phyloP scores from a whole-genome alignment of 2,329 filamentous ascomycete genomes.

The Rutstroemia sp. region DNA sequence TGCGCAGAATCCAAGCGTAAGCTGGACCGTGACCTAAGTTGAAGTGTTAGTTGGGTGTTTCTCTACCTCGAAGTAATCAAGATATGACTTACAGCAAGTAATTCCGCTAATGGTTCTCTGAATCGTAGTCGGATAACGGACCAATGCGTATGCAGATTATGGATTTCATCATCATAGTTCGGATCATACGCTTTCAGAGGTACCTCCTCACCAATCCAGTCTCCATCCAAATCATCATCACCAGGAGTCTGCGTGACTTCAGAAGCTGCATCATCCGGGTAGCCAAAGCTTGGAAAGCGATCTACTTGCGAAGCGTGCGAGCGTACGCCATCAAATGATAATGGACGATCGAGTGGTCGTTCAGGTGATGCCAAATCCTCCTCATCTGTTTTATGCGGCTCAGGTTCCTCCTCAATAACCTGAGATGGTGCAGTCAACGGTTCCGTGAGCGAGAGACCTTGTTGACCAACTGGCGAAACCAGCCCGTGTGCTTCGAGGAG shows the following conservation, averaged over 20 bases:
- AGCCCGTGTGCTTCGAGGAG: slow-evolving; percentile 8
- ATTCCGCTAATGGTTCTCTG: slow-evolving; percentile 46
- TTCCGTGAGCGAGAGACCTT: slow-evolving; percentile 1
- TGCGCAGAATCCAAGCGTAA: slow-evolving; percentile 40
- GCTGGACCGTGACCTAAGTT: slow-evolving; percentile 27
- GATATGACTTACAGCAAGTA: slow-evolving; percentile 35
- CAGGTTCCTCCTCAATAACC: slow-evolving; percentile 10
- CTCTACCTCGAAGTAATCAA: too few relatives aligned
- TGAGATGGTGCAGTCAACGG: slow-evolving; percentile 10
- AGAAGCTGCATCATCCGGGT: slow-evolving; percentile 17
- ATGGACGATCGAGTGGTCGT: not conserved
- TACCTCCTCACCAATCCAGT: slow-evolving; percentile 17
- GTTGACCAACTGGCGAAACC: slow-evolving; percentile 2
- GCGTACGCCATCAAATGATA: not conserved
- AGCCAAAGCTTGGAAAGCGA: slow-evolving; percentile 7
- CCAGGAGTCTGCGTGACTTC: slow-evolving; percentile 16
- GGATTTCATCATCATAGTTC: slow-evolving; percentile 19
- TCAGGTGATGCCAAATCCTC: not conserved
- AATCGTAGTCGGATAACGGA: slow-evolving; percentile 38
- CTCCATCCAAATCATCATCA: slow-evolving; percentile 12
- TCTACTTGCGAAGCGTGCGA: not conserved
- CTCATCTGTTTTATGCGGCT: not conserved
- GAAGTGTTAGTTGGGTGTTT: too few relatives aligned
- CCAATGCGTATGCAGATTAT: slow-evolving; percentile 32
- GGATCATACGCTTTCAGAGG: slow-evolving; percentile 17